phyloP scores from a whole-genome alignment of 768 basidiomycete species.

The Stropharia rugosoannulata region DNA sequence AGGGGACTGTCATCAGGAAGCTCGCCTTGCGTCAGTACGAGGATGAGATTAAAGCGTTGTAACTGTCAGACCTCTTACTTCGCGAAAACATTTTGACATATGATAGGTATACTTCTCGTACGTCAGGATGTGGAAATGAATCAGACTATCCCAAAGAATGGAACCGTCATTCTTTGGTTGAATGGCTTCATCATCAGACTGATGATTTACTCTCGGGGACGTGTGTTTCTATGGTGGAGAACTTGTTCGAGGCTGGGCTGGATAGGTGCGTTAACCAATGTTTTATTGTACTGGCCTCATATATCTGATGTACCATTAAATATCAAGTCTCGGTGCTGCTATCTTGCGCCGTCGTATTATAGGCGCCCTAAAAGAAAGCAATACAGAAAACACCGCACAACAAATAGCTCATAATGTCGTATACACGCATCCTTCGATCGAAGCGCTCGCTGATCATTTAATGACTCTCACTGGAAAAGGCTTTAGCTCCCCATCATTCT shows the following conservation, averaged over 20 bases:
- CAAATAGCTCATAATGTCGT: background rate
- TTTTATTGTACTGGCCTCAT: background rate
- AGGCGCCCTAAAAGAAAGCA: background rate
- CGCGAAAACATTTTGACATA: background rate
- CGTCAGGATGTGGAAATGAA: constrained; percentile 6
- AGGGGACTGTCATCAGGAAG: constrained; percentile 48
- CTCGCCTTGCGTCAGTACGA: constrained; percentile 39
- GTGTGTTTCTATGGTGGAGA: constrained; percentile 3
- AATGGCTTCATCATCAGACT: constrained; percentile 18
- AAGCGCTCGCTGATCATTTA: background rate
- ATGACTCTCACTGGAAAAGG: background rate
- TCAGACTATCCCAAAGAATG: constrained; percentile 9
- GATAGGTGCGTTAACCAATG: constrained; percentile 14
- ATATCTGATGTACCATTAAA: background rate
- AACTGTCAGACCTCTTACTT: constrained; percentile 8
- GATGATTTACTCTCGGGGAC: constrained; percentile 12
- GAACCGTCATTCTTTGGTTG: constrained; percentile 3
- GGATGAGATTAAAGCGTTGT: constrained; percentile 46
- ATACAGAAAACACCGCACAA: background rate
- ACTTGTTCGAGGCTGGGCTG: constrained; percentile 21
- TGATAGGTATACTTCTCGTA: constrained; percentile 18
- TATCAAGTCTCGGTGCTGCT: constrained; percentile 10
- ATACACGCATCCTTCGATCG: background rate
- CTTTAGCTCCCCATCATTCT: background rate
- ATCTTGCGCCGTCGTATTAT: constrained; percentile 1